Base-by-base conservation (phyloP, 768 basidiomycete genomes). In the Boletales sp. region DNA sequence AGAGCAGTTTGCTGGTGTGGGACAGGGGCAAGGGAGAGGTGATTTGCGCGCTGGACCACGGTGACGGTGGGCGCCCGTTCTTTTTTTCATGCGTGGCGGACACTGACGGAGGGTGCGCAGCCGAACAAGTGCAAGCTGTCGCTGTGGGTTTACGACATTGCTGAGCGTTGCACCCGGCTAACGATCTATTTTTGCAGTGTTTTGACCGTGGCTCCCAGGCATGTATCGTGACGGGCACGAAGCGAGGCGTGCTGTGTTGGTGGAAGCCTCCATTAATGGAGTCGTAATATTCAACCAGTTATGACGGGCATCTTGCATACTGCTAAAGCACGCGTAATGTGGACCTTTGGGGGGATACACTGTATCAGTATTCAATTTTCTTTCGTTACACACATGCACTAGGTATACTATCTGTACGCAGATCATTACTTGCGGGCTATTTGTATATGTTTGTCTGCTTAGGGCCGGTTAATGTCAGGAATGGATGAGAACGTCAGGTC, bases 1-100 rank as follows among this genome's bases (percentile, higher is more conserved):
- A 82, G 15, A 75, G 74, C 17, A 82, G 75, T 62, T 69, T 80
- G 27, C 66, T 86, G 35, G 77, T 81, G 30, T 86, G 86, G 84
- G 82, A 87, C 57, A 75, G 70, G 60, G 71, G 70, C 60, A 79
- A 74, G 48, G 78, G 74, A 11, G 68, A 67, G 3, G 64, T 84
- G 21, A 72, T 83, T 13, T 82, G 80, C 63, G 84, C 79, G 29
- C 61, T 86, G 56, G 79, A 82, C 54, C 82, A 85, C 55, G 74
- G 74, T 13, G 78, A 82, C 55, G 77, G 83, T 84, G 61, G 56
- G 75, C 59, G 27, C 39, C 13, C 13, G 13, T 40, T 8, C 24
- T 39, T 40, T 7, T 12, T 27, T 27, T 27, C 24, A 6, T 40
- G 38, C 34, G 27, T 30, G 35, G 43, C 45, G 29, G 8, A 36